Evolutionary conservation across 192 early-diverging fungal genomes (phyloP).

Genomic region (Pilaira anomala): DNA sequence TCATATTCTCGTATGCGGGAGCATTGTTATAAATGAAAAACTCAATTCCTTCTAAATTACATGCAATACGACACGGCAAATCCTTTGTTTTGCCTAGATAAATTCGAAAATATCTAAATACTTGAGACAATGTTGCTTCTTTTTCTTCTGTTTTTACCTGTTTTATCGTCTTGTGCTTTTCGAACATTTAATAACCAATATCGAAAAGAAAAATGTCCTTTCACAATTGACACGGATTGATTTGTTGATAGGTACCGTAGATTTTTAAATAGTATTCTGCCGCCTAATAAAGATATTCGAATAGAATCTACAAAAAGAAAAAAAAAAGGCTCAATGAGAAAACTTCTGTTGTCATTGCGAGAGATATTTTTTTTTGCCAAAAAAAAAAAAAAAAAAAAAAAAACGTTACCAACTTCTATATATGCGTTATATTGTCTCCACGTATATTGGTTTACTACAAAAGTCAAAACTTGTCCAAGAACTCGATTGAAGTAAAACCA

Average conservation of each 20-base stretch:
- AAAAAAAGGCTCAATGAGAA: not conserved
- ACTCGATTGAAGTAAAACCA: conserved; percentile 71
- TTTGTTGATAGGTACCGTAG: conserved; percentile 68
- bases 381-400: not conserved
- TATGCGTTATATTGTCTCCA: conserved; percentile 66
- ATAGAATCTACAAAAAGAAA: conserved; percentile 56
- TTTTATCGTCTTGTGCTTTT: conserved; percentile 26
- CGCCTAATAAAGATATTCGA: conserved; percentile 64
- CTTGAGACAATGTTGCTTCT: not conserved
- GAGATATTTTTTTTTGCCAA: not conserved
- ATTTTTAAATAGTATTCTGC: conserved; percentile 75
- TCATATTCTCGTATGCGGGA: conserved; percentile 62
- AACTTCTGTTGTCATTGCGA: too few relatives aligned
- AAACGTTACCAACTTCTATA: conserved; percentile 61
- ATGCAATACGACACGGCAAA: conserved; percentile 56
- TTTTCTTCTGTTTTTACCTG: conserved; percentile 13
- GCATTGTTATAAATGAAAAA: conserved; percentile 81
- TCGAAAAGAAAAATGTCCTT: conserved; percentile 69
- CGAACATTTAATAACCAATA: conserved; percentile 71
- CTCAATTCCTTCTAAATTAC: conserved; percentile 72
- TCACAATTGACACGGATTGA: conserved; percentile 63
- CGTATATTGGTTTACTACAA: conserved; percentile 60
- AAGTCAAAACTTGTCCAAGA: conserved; percentile 57
- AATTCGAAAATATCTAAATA: not conserved
- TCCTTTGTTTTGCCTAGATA: conserved; percentile 12